Conservation (phyloP, 108 stramenopile genomes). For the Fragilariopsis cylindrus region DNA sequence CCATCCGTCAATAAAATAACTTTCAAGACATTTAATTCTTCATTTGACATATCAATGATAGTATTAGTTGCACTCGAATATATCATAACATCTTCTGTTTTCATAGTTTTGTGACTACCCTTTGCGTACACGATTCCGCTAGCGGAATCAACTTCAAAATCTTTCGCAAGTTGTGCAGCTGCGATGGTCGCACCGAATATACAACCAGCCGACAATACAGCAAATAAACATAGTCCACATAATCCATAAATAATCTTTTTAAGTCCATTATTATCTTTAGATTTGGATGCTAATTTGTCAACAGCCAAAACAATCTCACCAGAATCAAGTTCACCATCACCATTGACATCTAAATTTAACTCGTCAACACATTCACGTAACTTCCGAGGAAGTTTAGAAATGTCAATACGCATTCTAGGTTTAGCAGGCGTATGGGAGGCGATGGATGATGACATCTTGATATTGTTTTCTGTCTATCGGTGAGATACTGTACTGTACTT, state of each 20-base stretch:
- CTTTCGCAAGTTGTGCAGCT: not conserved
- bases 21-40: not conserved
- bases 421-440: too few relatives aligned
- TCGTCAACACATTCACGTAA: not conserved
- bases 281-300: not conserved
- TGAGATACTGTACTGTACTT: too few relatives aligned
- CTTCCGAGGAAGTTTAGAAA: not conserved
- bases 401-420: not conserved
- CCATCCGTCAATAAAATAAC: not conserved
- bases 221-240: not conserved
- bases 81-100: not conserved
- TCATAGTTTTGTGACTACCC: not conserved
- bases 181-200: not conserved
- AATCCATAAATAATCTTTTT: not conserved
- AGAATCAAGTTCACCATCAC: not conserved
- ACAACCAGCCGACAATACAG: not conserved
- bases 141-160: not conserved
- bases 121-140: constrained; percentile 4
- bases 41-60: not conserved
- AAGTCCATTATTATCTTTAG: not conserved
- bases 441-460: too few relatives aligned
- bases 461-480: too few relatives aligned
- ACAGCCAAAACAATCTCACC: not conserved
- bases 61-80: not conserved
- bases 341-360: not conserved